phyloP scores from a whole-genome alignment of 2,329 filamentous ascomycete genomes.

The Scopulariopsis brevicaulis region DNA sequence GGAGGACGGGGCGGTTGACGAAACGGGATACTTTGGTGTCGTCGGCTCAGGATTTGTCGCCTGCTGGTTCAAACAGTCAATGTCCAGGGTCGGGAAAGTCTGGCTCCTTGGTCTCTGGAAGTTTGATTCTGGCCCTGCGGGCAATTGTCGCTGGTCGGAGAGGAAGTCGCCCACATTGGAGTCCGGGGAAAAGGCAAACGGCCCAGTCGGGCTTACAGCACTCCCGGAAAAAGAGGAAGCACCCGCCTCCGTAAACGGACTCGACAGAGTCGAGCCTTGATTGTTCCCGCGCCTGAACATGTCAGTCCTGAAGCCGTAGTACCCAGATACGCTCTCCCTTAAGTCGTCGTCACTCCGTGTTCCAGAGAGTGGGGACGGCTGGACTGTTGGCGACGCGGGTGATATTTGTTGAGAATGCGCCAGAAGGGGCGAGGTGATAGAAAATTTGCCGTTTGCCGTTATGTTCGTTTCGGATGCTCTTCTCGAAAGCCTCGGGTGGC shows the following conservation, averaged over 20 bases:
- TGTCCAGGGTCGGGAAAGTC: constrained; percentile 66
- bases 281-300: constrained; percentile 35
- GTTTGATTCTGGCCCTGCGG: constrained; percentile 26
- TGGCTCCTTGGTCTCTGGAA: constrained; percentile 72
- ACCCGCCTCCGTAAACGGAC: constrained; percentile 52
- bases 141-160: constrained; percentile 19
- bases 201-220: constrained; percentile 62
- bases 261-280: constrained; percentile 54
- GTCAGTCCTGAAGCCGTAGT: neutral
- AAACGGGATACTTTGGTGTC: constrained; percentile 28
- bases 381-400: constrained; percentile 57
- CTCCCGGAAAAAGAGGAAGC: constrained; percentile 47
- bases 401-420: constrained; percentile 42
- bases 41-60: constrained; percentile 5
- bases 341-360: constrained; percentile 59
- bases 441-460: constrained; percentile 35
- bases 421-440: constrained; percentile 28
- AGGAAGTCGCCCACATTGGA: constrained; percentile 56
- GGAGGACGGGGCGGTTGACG: constrained; percentile 33
- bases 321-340: constrained; percentile 33
- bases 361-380: constrained; percentile 58
- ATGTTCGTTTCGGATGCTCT: constrained; percentile 60
- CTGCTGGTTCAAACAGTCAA: constrained; percentile 41
- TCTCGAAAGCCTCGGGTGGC: constrained; percentile 35
- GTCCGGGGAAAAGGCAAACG: constrained; percentile 68